Evolutionary conservation across 1,284 basidiomycete genomes (phyloP), one percentile per base, ranked within the genome.

Genomic region (Pseudozyma pruni): DNA sequence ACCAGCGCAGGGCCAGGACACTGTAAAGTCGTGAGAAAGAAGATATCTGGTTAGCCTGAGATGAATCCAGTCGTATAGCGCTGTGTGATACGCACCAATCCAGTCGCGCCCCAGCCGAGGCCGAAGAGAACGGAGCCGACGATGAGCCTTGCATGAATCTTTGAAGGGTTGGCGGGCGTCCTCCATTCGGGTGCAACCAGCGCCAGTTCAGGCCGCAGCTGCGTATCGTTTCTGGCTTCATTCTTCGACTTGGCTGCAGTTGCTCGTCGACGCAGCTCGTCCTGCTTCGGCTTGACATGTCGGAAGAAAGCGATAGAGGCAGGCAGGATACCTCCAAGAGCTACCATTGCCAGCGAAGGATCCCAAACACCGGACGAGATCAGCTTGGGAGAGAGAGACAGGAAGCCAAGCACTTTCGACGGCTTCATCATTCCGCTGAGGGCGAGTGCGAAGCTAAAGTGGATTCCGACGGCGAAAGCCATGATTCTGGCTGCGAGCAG

Each of bases 331-430:
- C 84, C 85, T 14, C 81, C 83, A 14, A 85, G 50, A 6, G 85
- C 81, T 44, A 86, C 82, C 73, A 85, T 78, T 6, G 79, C 81
- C 7, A 86, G 81, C 0, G 83, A 84, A 6, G 85, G 85, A 60
- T 86, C 85, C 76, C 83, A 85, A 0, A 50, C 44, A 17, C 74
- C 72, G 11, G 47, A 45, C 3, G 39, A 48, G 39, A 67, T 34
- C 27, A 59, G 52, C 2, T 11, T 14, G 16, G 56, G 58, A 14
- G 60, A 51, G 32, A 59, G 31, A 10, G 53, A 49, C 27, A 55
- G 57, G 42, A 60, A 67, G 17, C 42, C 49, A 23, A 67, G 58
- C 16, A 52, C 49, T n/a, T 57, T 61, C 13, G 48, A 52, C 4
- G 58, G 61, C n/a, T 45, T 39, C 59, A 50, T 62, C 81, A 83